Base-by-base conservation (phyloP, 176 grass and related monocot species). In the Panicum miliaceum region DNA sequence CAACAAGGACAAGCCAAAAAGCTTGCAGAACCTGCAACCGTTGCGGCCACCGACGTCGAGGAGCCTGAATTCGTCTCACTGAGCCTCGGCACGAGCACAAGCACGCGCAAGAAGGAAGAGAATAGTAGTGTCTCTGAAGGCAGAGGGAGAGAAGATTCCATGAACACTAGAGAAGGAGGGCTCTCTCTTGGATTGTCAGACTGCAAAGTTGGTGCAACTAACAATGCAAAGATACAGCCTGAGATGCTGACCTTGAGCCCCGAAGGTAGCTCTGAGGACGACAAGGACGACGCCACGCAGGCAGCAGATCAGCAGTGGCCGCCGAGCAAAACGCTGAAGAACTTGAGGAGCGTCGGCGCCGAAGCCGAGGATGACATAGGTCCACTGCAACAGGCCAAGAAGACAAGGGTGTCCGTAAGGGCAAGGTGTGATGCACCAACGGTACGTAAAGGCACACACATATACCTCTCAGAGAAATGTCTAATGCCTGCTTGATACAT, bases 351-450 rank as follows among this genome's bases (percentile, higher is more conserved):
- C 25, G 47, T 11, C 0, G 75, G 69, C 3, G 15, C 32, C 2
- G 86, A 89, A n/a, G 60, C 70, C 2, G 87, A 93, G 19, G 88
- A 88, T 3, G 90, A 89, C 14, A 41, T 70, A 36, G 86, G 54
- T 0, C 89, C 84, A 1, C 85, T 86, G 52, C 80, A 85, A 10
- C 87, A 90, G 53, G 62, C 84, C 61, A 98, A 93, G 90, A 98
- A 91, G 73, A 77, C 90, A 42, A 91, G 95, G 80, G 92, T 98
- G 40, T 94, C 92, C 0, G 86, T 94, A 53, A 86, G 95, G 80
- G 89, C 87, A 48, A 74, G 90, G 76, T 97, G 95, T 62, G 90
- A 97, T 70, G 25, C 90, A 10, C 86, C 92, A 64, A 97, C 89
- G 76, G 95, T 97, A 78, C 5, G 73, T 78, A 60, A 19, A 32